A percentile compares a stretch with the other conserved stretches of the same genome.
phyloP scores from a whole-genome alignment of 179 eudicot species.

The Beta lomatogona region DNA sequence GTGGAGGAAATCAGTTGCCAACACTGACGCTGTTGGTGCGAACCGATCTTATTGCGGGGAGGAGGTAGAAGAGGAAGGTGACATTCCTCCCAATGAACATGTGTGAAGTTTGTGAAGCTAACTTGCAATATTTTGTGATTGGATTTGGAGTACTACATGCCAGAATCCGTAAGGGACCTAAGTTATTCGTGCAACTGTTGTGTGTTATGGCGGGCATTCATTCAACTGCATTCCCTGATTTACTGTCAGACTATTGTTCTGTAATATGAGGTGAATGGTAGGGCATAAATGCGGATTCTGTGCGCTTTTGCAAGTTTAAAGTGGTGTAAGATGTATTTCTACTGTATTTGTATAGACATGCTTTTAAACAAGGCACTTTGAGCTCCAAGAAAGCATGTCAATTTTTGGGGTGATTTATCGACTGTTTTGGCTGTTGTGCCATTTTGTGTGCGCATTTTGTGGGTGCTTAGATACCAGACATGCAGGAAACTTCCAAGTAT shows the following conservation, averaged over 20 bases:
- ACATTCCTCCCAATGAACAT: slow-evolving; percentile 1
- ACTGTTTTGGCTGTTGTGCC: too few relatives aligned
- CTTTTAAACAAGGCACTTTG: not conserved
- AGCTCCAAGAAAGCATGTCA: too few relatives aligned
- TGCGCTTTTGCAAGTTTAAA: not conserved
- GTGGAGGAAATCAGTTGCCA: slow-evolving; percentile 6
- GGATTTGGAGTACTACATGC: not conserved
- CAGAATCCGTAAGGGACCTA: not conserved
- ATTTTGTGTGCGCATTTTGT: too few relatives aligned
- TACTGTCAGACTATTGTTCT: not conserved
- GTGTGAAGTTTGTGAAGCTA: slow-evolving; percentile 11
- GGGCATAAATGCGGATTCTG: not conserved
- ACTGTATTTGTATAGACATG: slow-evolving; percentile 3
- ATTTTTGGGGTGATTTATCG: too few relatives aligned
- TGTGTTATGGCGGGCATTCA: not conserved
- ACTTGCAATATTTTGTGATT: slow-evolving; percentile 12
- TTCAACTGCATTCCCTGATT: not conserved
- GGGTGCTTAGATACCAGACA: too few relatives aligned
- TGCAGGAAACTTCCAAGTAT: too few relatives aligned
- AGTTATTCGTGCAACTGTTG: not conserved
- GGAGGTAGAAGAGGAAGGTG: slow-evolving; percentile 22
- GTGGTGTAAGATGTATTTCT: not conserved
- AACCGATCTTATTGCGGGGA: not conserved
- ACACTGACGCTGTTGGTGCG: not conserved
- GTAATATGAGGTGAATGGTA: not conserved